Base-by-base conservation (phyloP, 352 stramenopile genomes). In the Pythium periplocum region DNA sequence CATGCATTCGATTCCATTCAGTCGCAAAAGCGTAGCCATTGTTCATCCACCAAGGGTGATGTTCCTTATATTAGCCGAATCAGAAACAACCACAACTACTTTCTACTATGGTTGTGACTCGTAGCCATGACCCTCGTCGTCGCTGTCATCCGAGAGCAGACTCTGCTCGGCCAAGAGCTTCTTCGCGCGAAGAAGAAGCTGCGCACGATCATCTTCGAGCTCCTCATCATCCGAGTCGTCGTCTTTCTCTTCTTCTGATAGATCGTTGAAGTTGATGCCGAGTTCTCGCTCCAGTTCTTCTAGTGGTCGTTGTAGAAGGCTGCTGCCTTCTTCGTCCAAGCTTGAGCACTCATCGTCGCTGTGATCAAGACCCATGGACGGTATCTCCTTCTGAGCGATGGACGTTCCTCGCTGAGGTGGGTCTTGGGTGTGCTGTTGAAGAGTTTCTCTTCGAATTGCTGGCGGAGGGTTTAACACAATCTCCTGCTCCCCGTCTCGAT, bases 231-330 rank as follows among this genome's bases (percentile, higher is more conserved):
- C 57, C n/a, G 68, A 54, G 7, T 71, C 65, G 3, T 79, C 62
- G 39, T 62, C 56, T 36, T 80, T 65, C 53, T 82, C 81, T 45
- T 82, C 66, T 61, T 84, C 74, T 32, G 86, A 74, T 12, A 80
- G 59, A 45, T 78, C 73, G 36, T 86, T 69, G 37, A 90, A 87
- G 33, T 62, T 72, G 45, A 87, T 84, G 0, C 77, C 80, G 5
- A 90, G 62, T 50, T 83, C 80, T 51, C 68, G 68, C 57, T 90
- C 77, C 12, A 90, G 64, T 51, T 90, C 77, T 26, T 80, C 77
- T 48, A 90, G 87, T 11, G 80, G 75, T 11, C 77, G 73, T 42
- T 90, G 80, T 33, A 85, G 43, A n/a, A 66, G 47, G 53, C 51
- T 67, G 57, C 45, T 62, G 10, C 35, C 47, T 10, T 64, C 63